A percentile compares a stretch with the other conserved stretches of the same genome.
Conservation (phyloP, 441 rosid genomes). For the Arabidopsis lyrata region DNA sequence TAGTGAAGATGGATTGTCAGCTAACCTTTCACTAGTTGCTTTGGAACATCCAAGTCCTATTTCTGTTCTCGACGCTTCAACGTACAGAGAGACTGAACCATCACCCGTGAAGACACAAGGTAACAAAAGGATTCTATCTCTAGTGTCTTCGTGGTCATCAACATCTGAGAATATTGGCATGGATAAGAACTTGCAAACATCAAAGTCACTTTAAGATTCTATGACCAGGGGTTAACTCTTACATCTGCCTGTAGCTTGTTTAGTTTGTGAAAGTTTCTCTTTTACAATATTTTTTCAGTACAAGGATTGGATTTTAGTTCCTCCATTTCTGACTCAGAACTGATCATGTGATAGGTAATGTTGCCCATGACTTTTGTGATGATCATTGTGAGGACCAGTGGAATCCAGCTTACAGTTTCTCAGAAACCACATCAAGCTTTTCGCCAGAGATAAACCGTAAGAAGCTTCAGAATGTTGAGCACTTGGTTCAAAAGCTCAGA, state of each 20-base stretch:
- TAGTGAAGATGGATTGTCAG: conserved; percentile 55
- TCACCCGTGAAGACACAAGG: conserved; percentile 59
- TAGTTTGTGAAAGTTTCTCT: conserved; percentile 12
- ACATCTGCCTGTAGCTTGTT: conserved; percentile 25
- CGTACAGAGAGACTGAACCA: conserved; percentile 64
- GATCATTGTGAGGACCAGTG: conserved; percentile 53
- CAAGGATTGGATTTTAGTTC: conserved; percentile 8
- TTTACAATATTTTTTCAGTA: background rate
- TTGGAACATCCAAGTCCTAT: conserved; percentile 89
- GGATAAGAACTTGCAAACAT: conserved; percentile 12
- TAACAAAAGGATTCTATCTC: background rate
- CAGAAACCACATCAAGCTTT: conserved; percentile 49
- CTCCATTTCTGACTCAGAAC: conserved; percentile 31
- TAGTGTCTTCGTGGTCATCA: conserved; percentile 8
- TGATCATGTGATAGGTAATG: conserved; percentile 50
- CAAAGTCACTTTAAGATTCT: conserved; percentile 13
- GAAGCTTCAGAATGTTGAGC: conserved; percentile 82
- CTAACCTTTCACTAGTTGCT: conserved; percentile 56
- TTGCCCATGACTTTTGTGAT: conserved; percentile 46
- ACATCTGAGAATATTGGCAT: conserved; percentile 25
- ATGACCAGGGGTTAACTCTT: conserved; percentile 25
- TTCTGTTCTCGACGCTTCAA: conserved; percentile 76
- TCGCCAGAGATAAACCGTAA: conserved; percentile 72
- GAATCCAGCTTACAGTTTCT: conserved; percentile 54
- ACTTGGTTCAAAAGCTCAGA: conserved; percentile 83